Evolutionary conservation across 371 early-diverging fungal species (phyloP), one percentile per base, ranked within the genome.

Genomic region (Mortierella sp.): DNA sequence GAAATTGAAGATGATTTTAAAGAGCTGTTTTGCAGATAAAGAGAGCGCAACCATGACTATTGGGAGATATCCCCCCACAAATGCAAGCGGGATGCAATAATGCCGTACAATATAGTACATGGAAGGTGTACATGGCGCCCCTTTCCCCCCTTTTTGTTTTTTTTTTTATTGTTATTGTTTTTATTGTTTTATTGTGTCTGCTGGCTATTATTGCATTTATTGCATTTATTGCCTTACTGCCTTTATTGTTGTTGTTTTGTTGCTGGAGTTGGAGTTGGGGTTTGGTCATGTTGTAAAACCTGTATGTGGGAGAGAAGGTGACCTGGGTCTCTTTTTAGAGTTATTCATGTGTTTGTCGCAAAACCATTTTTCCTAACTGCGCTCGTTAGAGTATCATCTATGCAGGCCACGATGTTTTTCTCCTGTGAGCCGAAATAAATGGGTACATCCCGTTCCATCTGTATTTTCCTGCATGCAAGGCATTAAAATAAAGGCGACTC

Each of bases 311-410:
- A 19, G 48, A 48, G 6, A n/a, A 19, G 19, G n/a, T 15, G 19
- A 48, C 36, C 36, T 5, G 36, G 36, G 36, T 55, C 55, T 55
- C 55, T 55, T 55, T 58, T 63, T n/a, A n/a, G 22, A 67, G 67
- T 66, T 67, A 72, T 62, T 67, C 73, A 72, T 67, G 67, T 72
- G 73, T 67, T 62, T 72, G 40, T 38, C 21, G 32, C 21, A 41
- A 48, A 21, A 48, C 16, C 6, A n/a, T n/a, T n/a, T 40, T 8
- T 4, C 28, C 5, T 45, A 28, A 28, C 28, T 28, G 28, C 40
- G 22, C 43, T 45, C 7, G 60, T 36, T 59, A 15, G 21, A 55
- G 55, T 38, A 24, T 11, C 48, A 47, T 4, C 65, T 50, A n/a
- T 38, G 22, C 55, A 28, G 15, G n/a, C 19, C 32, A 24, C n/a